Evolutionary conservation across 2,329 filamentous ascomycete genomes (phyloP), one percentile per base, ranked within the genome.

Genomic region (Colletotrichum plurivorum): DNA sequence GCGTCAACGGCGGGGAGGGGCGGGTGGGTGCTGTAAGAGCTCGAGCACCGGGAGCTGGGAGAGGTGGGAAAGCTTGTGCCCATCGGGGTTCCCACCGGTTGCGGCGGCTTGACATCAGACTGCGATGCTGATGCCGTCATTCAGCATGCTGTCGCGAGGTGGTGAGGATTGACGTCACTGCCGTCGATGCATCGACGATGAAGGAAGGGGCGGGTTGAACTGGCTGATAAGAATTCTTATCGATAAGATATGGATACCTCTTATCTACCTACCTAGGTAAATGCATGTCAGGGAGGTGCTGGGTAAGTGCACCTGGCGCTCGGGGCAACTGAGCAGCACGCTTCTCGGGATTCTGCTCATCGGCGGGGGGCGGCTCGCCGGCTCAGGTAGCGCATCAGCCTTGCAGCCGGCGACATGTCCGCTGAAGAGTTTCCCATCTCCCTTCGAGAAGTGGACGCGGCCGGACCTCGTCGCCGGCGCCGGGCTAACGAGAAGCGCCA

Each of bases 71-170:
- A 56, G 36, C 15, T 12, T 53, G 20, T 5, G 5, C 20, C 9
- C 45, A 20, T 25, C 16, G n/a, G 13, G 12, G 20, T 12, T 22
- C 18, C 45, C n/a, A 52, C 57, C 68, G 67, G 39, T 63, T 67
- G 67, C 67, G 41, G 63, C 41, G 46, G 20, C 3, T 70, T 70
- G 67, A 70, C 64, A 68, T 70, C 67, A 69, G 63, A 45, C 46
- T 61, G 56, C 48, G 67, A 20, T 59, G 62, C 25, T 63, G 57
- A 70, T 70, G 67, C 64, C 67, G 67, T 70, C 67, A 70, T 70
- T 31, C 48, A 46, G 53, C 15, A 39, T 41, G 63, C 49, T 25
- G 48, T 36, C 18, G 53, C 16, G 25, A 31, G 27, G 8, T 41
- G 55, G 49, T 66, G 43, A 5, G 15, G 62, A 20, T 69, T 69